Evolutionary conservation across 805 yeast species (phyloP).

Genomic region (Starmerella geochares): DNA sequence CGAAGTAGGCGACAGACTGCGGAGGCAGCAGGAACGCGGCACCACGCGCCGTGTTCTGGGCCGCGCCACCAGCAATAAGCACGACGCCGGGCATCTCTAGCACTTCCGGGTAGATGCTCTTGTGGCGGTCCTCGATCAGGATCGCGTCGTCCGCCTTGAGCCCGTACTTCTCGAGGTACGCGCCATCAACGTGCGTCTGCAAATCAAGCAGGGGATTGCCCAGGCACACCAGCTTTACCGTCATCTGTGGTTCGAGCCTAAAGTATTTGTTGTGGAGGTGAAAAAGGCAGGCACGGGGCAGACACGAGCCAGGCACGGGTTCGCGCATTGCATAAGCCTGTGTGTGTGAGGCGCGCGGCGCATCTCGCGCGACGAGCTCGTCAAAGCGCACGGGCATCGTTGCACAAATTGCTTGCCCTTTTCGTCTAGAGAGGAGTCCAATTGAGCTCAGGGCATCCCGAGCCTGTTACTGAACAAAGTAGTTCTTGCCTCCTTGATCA

Average conservation of each 20-base stretch:
- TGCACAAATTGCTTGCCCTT: too few species aligned
- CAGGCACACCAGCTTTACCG: conserved; percentile 65
- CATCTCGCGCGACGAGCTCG: too few species aligned
- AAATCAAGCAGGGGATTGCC: conserved; percentile 89
- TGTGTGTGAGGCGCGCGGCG: too few species aligned
- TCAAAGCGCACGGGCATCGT: too few species aligned
- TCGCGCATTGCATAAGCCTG: conserved; percentile 5
- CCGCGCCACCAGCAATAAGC: conserved; percentile 97
- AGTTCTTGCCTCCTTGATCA: too few species aligned
- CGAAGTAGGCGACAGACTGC: conserved; percentile 80
- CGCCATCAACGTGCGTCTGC: conserved; percentile 58
- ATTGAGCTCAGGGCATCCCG: too few species aligned
- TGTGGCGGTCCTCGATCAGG: conserved; percentile 69
- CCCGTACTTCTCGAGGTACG: conserved; percentile 66
- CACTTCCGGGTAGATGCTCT: conserved; percentile 77
- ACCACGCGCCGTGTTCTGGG: conserved; percentile 97
- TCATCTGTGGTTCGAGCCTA: neutral
- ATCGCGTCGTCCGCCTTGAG: conserved; percentile 91
- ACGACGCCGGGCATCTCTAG: conserved; percentile 50
- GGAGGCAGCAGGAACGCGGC: conserved; percentile 85
- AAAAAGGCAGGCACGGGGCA: neutral
- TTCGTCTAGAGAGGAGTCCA: too few species aligned
- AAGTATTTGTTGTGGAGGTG: too few species aligned
- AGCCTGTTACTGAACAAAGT: too few species aligned
- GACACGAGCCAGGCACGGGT: neutral